Percentiles rank a stretch among this genome's conserved stretches.
phyloP scores from a whole-genome alignment of 148 eudicot genomes.

The Oxyria digyna region DNA sequence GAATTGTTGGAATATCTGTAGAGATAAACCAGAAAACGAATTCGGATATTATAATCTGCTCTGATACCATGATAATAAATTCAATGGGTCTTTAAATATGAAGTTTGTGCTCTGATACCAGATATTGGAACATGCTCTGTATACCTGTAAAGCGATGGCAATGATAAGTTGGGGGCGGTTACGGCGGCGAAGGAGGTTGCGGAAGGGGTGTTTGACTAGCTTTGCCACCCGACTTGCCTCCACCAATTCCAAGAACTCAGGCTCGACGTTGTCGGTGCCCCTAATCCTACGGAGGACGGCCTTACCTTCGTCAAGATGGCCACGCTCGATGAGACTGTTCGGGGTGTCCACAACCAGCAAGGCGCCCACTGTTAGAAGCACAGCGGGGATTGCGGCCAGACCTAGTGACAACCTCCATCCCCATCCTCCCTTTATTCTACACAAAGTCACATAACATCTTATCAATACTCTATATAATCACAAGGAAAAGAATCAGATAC shows the following conservation, averaged over 20 bases:
- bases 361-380: constrained; percentile 58
- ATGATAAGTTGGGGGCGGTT: constrained; percentile 78
- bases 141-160: constrained; percentile 29
- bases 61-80: too few species aligned
- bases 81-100: too few species aligned
- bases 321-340: constrained; percentile 79
- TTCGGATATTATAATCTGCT: too few species aligned
- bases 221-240: constrained; percentile 76
- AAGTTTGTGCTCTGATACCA: too few species aligned
- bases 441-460: too few species aligned
- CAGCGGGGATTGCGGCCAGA: constrained; percentile 73
- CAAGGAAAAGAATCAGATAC: too few species aligned
- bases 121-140: not conserved
- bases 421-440: constrained; percentile 75
- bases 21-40: too few species aligned
- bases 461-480: too few species aligned
- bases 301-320: constrained; percentile 69
- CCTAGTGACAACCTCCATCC: constrained; percentile 93
- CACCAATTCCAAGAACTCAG: constrained; percentile 63
- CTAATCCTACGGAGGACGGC: constrained; percentile 57
- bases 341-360: constrained; percentile 73
- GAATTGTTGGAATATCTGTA: constrained; percentile 80
- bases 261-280: constrained; percentile 83
- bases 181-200: constrained; percentile 53
- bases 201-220: constrained; percentile 60